These are phyloP conservation scores for Ceratocystiopsis minuta DNA, from an alignment of 2,329 filamentous ascomycete species.

Conservation along the genomic window DNA sequence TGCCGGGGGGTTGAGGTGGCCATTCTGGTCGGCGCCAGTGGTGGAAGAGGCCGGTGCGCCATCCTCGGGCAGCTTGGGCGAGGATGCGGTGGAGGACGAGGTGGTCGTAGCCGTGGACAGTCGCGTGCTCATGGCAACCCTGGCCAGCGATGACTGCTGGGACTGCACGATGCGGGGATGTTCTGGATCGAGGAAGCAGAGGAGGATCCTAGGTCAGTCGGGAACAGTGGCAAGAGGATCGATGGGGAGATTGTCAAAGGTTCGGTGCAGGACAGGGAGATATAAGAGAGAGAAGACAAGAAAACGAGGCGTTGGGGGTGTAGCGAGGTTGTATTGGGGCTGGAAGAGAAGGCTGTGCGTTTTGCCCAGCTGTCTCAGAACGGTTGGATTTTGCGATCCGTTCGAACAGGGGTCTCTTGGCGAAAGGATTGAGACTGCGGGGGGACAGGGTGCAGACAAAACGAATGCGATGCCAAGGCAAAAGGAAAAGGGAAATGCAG, in stretches of 20 bases:
- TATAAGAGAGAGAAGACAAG: background rate
- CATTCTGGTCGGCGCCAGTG: background rate
- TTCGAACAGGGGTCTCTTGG: too few relatives aligned
- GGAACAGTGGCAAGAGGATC: too few relatives aligned
- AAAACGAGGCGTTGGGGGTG: background rate
- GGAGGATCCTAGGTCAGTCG: too few relatives aligned
- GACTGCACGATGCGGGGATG: constrained; percentile 9
- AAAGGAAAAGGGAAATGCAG: too few relatives aligned
- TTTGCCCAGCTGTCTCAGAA: too few relatives aligned
- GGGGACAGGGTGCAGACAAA: too few relatives aligned
- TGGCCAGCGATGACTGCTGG: constrained; percentile 13
- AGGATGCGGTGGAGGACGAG: constrained; percentile 14
- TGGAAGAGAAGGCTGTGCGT: too few relatives aligned
- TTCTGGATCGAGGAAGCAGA: constrained; percentile 1
- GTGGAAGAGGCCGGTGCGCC: too few relatives aligned
- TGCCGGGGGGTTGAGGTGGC: constrained; percentile 5
- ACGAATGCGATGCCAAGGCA: too few relatives aligned
- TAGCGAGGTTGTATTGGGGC: too few relatives aligned
- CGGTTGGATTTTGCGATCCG: too few relatives aligned
- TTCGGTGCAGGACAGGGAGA: background rate
- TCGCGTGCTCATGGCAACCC: constrained; percentile 20
- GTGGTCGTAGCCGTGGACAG: constrained; percentile 15
- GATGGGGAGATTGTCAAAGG: background rate
- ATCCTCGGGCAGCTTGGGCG: constrained; percentile 6
- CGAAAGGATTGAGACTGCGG: too few relatives aligned